These are phyloP conservation scores for Eustoma russellianum DNA, from an alignment of 257 asterid genomes.

Conservation along the genomic window DNA sequence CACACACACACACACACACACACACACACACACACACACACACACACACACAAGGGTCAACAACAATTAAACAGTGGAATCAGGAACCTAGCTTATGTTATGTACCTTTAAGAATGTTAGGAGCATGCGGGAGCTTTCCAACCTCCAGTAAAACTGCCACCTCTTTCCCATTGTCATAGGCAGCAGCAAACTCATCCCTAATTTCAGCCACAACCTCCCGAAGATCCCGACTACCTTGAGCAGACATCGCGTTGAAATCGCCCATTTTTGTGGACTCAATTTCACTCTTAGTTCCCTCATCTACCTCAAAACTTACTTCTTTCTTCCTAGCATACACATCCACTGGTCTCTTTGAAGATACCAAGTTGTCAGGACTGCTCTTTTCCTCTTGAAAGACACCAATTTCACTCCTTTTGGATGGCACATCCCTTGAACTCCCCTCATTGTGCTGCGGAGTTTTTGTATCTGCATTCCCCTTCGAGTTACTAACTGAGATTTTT, in stretches of 20 bases:
- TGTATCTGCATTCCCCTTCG: conserved; percentile 15
- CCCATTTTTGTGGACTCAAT: too few relatives aligned
- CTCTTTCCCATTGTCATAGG: conserved; percentile 77
- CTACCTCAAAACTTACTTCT: conserved; percentile 87
- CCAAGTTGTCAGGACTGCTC: conserved; percentile 43
- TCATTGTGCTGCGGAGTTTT: conserved; percentile 10
- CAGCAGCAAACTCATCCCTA: conserved; percentile 79
- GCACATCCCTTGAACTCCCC: conserved; percentile 13
- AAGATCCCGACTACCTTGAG: conserved; percentile 72
- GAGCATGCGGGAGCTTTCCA: conserved; percentile 88
- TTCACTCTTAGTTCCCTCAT: conserved; percentile 50
- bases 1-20: too few relatives aligned
- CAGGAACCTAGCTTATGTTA: conserved; percentile 8
- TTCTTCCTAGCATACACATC: conserved; percentile 56
- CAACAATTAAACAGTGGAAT: conserved; percentile 1
- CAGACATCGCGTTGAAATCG: conserved; percentile 47
- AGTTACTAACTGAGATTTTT: conserved; percentile 11
- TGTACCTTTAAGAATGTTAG: conserved; percentile 62
- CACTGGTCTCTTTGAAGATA: conserved; percentile 43
- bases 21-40: too few relatives aligned
- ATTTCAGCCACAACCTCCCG: conserved; percentile 87
- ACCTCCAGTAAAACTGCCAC: conserved; percentile 91
- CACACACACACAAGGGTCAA: background rate
- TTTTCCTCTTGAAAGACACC: conserved; percentile 44
- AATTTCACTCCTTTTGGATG: conserved; percentile 17